Evolutionary conservation across 352 stramenopile genomes (phyloP).

Genomic region (Phytopythium boreale): DNA sequence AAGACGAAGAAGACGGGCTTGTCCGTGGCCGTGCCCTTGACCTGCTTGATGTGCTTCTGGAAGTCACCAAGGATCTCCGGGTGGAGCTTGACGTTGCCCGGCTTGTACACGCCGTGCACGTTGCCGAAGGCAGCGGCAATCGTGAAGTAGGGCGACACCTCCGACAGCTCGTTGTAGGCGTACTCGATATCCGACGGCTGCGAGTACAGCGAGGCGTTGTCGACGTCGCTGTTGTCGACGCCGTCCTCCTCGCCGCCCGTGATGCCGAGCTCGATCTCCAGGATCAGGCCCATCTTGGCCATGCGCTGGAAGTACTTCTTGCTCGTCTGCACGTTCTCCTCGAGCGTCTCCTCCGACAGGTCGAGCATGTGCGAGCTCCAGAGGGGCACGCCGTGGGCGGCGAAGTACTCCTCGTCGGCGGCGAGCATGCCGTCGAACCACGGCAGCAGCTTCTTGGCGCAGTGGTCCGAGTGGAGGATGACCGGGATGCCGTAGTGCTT

Average conservation of each 20-base stretch:
- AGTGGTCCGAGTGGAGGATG: constrained; percentile 98
- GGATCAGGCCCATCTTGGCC: constrained; percentile 93
- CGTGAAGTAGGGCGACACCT: constrained; percentile 93
- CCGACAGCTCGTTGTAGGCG: constrained; percentile 93
- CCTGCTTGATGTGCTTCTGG: constrained; percentile 86
- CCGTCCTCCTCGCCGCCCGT: constrained; percentile 98
- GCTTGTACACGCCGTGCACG: constrained; percentile 98
- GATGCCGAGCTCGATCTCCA: constrained; percentile 99
- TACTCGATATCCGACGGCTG: constrained; percentile 94
- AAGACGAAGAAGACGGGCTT: constrained; percentile 99
- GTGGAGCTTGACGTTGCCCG: constrained; percentile 98
- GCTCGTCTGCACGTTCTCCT: constrained; percentile 98
- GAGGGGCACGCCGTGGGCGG: constrained; percentile 91
- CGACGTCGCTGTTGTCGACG: constrained; percentile 96
- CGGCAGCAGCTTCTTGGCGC: constrained; percentile 97
- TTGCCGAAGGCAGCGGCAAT: constrained; percentile 97
- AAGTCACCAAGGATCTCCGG: constrained; percentile 96
- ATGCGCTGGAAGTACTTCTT: constrained; percentile 98
- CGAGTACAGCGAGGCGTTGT: constrained; percentile 90
- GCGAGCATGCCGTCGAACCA: constrained; percentile 98
- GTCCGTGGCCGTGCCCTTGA: constrained; percentile 76
- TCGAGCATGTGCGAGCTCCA: constrained; percentile 99
- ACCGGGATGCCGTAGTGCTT: constrained; percentile 96
- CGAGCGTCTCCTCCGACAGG: constrained; percentile 96
- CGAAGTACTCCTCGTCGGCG: constrained; percentile 96